phyloP scores from a whole-genome alignment of 2,329 filamentous ascomycete species.

The Scytalidium lignicola region DNA sequence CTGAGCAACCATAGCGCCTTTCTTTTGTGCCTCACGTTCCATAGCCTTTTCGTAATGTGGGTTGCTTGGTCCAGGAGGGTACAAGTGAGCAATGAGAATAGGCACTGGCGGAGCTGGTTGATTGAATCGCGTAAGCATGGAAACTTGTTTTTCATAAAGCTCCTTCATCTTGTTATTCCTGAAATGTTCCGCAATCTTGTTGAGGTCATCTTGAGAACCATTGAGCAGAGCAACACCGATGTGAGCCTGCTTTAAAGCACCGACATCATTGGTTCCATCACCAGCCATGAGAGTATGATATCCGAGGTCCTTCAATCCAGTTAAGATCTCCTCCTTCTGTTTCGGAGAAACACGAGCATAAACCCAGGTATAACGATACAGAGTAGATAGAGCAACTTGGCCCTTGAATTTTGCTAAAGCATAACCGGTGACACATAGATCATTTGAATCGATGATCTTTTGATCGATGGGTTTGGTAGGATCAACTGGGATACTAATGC shows the following conservation, averaged over 20 bases:
- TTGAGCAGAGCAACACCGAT: conserved; percentile 95
- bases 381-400: conserved; percentile 67
- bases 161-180: conserved; percentile 98
- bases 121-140: conserved; percentile 92
- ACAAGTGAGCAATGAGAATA: conserved; percentile 86
- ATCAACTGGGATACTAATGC: conserved; percentile 78
- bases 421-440: conserved; percentile 94
- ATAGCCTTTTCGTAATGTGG: conserved; percentile 93
- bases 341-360: conserved; percentile 97
- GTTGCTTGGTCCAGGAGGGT: conserved; percentile 83
- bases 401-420: conserved; percentile 84
- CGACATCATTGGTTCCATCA: conserved; percentile 97
- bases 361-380: conserved; percentile 90
- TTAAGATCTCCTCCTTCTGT: conserved; percentile 98
- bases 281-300: conserved; percentile 99
- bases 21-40: conserved; percentile 76
- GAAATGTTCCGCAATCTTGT: conserved; percentile 86
- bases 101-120: conserved; percentile 90
- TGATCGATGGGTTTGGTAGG: conserved; percentile 74
- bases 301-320: conserved; percentile 90
- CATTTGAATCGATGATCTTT: conserved; percentile 77
- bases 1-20: conserved; percentile 56
- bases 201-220: conserved; percentile 85
- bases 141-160: conserved; percentile 91
- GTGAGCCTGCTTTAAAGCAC: conserved; percentile 95